Evolutionary conservation across 768 basidiomycete species (phyloP).

Genomic region (Suillus sp.): DNA sequence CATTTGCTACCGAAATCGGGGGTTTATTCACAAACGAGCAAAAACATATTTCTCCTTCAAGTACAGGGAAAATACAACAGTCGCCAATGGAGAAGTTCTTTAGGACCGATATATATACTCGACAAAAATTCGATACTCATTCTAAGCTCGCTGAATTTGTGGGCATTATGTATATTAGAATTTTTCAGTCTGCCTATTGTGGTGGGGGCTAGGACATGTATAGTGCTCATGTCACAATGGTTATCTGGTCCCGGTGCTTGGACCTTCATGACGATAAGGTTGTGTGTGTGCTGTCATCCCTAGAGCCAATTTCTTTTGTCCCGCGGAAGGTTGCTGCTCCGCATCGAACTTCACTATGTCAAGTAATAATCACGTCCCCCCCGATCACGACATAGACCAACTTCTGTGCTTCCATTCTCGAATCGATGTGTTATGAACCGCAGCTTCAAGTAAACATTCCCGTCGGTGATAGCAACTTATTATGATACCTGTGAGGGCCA

Average conservation of each 20-base stretch:
- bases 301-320: not conserved
- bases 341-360: conserved; percentile 3
- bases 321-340: not conserved
- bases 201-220: not conserved
- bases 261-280: not conserved
- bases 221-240: not conserved
- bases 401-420: not conserved
- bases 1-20: not conserved
- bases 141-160: not conserved
- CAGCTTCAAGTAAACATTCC: not conserved
- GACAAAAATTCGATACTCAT: not conserved
- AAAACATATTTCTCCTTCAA: not conserved
- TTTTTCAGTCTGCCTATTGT: not conserved
- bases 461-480: conserved; percentile 1
- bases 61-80: not conserved
- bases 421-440: not conserved
- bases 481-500: not conserved
- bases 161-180: not conserved
- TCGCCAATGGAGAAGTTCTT: not conserved
- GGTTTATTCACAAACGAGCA: not conserved
- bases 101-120: not conserved
- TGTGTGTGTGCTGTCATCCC: not conserved
- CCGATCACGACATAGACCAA: not conserved
- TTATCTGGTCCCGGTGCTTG: not conserved
- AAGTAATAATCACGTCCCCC: not conserved